phyloP scores from a whole-genome alignment of 1,139 yeast species.

The Spathaspora jeffriesii region DNA sequence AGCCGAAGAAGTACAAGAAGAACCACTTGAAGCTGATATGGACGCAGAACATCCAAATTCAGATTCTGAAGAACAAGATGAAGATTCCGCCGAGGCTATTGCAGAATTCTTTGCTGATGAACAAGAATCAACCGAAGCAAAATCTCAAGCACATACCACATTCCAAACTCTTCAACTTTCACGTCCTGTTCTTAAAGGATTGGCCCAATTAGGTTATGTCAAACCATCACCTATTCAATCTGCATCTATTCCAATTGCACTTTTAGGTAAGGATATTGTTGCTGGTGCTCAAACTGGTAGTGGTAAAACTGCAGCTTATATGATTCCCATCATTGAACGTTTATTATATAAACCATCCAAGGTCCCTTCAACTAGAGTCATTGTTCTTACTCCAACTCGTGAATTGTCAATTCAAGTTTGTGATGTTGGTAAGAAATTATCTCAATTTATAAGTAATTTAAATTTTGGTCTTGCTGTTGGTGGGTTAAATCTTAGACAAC shows the following conservation, averaged over 20 bases:
- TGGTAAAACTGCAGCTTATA: conserved; percentile 98
- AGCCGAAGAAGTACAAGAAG: conserved; percentile 22
- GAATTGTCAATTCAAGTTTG: conserved; percentile 96
- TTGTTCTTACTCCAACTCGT: conserved; percentile 94
- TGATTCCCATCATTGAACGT: conserved; percentile 95
- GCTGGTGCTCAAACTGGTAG: conserved; percentile 99
- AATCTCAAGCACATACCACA: conserved; percentile 51
- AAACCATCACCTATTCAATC: conserved; percentile 94
- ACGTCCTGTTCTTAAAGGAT: conserved; percentile 85
- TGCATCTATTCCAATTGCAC: conserved; percentile 90
- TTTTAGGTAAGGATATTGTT: conserved; percentile 90
- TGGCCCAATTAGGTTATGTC: conserved; percentile 76
- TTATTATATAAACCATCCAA: conserved; percentile 85
- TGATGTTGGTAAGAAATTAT: conserved; percentile 88
- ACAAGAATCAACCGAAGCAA: conserved; percentile 44
- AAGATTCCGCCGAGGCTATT: conserved; percentile 72
- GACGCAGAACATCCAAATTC: conserved; percentile 24
- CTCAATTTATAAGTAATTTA: conserved; percentile 71
- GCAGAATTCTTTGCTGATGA: conserved; percentile 66
- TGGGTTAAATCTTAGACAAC: conserved; percentile 92
- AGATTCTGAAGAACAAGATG: conserved; percentile 36
- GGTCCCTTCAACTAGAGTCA: conserved; percentile 83
- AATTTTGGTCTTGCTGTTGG: conserved; percentile 95
- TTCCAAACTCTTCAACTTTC: conserved; percentile 83
- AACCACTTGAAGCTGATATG: conserved; percentile 24